phyloP scores from a whole-genome alignment of 192 early-diverging fungal species.

The Dimargaris verticillata region DNA sequence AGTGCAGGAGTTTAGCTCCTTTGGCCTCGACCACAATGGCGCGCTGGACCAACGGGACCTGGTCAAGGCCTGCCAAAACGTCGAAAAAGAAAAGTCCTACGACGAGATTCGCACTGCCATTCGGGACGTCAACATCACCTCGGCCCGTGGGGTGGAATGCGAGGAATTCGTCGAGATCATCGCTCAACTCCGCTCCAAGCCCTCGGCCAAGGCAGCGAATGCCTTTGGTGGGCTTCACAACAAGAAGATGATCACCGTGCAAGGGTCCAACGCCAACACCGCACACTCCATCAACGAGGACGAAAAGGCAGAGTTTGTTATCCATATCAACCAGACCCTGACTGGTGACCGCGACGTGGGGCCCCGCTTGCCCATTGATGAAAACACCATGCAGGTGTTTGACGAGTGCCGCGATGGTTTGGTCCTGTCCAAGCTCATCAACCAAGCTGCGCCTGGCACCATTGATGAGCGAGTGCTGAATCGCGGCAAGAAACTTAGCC shows the following conservation, averaged over 20 bases:
- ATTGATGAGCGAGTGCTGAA: conserved; percentile 99
- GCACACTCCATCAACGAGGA: conserved; percentile 98
- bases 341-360: conserved; percentile 66
- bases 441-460: conserved; percentile 87
- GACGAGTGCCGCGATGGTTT: conserved; percentile 89
- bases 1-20: conserved; percentile 29
- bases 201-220: conserved; percentile 14
- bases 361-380: conserved; percentile 81
- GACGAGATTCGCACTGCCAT: conserved; percentile 56
- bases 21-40: conserved; percentile 49
- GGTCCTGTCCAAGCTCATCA: conserved; percentile 93
- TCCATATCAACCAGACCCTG: conserved; percentile 83
- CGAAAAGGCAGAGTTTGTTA: conserved; percentile 89
- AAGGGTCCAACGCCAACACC: conserved; percentile 68
- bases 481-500: conserved; percentile 66
- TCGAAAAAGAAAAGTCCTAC: conserved; percentile 48
- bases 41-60: conserved; percentile 51
- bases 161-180: conserved; percentile 56
- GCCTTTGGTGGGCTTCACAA: conserved; percentile 32
- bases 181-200: not conserved
- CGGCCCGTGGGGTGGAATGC: conserved; percentile 50
- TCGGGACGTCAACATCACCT: conserved; percentile 47
- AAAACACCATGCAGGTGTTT: conserved; percentile 89
- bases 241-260: conserved; percentile 75
- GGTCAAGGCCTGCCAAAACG: conserved; percentile 39